Percentiles rank a stretch among this genome's conserved stretches.
Evolutionary conservation across 805 yeast genomes (phyloP).

Genomic region (Starmerella apis): DNA sequence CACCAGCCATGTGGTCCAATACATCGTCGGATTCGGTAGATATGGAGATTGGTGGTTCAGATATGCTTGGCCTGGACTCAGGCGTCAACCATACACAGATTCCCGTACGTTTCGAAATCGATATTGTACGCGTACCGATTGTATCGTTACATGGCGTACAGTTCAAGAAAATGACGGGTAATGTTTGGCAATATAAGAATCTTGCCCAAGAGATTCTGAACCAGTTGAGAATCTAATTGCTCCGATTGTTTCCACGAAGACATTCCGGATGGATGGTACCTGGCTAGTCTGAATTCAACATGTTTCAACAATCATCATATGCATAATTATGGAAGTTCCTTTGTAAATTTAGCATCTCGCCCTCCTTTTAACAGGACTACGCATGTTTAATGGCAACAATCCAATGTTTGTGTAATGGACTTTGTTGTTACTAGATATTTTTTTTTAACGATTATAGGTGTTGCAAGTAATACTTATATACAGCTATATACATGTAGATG

Average conservation of each 20-base stretch:
- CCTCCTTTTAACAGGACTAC: no score
- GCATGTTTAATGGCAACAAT: no score
- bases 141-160: slow-evolving; percentile 88
- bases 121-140: slow-evolving; percentile 82
- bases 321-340: background rate
- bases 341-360: slow-evolving; percentile 4
- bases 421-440: no score
- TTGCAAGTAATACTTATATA: no score
- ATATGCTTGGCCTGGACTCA: slow-evolving; percentile 31
- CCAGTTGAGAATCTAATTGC: slow-evolving; percentile 49
- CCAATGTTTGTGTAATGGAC: no score
- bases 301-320: background rate
- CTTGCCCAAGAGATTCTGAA: slow-evolving; percentile 74
- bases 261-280: no score
- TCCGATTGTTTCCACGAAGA: background rate
- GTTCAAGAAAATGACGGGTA: slow-evolving; percentile 84
- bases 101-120: slow-evolving; percentile 81
- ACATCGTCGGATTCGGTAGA: slow-evolving; percentile 29
- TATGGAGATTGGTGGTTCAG: slow-evolving; percentile 31
- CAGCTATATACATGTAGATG: no score
- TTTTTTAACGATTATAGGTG: background rate
- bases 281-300: background rate
- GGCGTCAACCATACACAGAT: slow-evolving; percentile 28
- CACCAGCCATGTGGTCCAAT: slow-evolving; percentile 13
- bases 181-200: slow-evolving; percentile 89